These are phyloP conservation scores for Phytophthora kernoviae DNA, from an alignment of 352 stramenopile species.

Conservation along the genomic window DNA sequence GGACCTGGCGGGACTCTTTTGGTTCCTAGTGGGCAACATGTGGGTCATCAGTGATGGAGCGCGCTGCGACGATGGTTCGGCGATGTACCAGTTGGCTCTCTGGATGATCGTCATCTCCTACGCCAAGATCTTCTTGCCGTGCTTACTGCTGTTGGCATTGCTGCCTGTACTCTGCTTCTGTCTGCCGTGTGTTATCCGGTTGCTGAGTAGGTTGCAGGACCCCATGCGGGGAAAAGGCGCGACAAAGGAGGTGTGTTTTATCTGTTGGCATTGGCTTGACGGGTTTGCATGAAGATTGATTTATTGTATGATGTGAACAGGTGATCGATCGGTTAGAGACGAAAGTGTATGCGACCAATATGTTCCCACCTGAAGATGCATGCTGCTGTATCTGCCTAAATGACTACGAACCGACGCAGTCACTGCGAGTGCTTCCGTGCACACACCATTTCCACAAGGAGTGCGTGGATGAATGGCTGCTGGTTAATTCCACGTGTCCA, in stretches of 20 bases:
- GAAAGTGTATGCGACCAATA: conserved; percentile 58
- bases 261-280: not conserved
- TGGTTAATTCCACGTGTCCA: conserved; percentile 88
- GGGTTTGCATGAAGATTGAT: conserved; percentile 8
- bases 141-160: conserved; percentile 87
- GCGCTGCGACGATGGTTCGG: conserved; percentile 76
- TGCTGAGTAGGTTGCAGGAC: conserved; percentile 91
- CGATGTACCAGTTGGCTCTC: conserved; percentile 84
- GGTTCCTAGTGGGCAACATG: conserved; percentile 90
- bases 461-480: conserved; percentile 90
- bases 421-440: conserved; percentile 94
- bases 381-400: conserved; percentile 93
- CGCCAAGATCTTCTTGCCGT: conserved; percentile 93
- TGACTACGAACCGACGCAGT: conserved; percentile 88
- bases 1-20: conserved; percentile 80
- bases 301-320: conserved; percentile 29
- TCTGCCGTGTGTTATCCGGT: conserved; percentile 91
- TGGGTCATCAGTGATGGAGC: conserved; percentile 88
- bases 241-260: conserved; percentile 58
- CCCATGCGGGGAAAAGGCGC: conserved; percentile 88
- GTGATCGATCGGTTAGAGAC: conserved; percentile 70
- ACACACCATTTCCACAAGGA: conserved; percentile 95
- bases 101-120: conserved; percentile 94
- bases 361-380: conserved; percentile 81
- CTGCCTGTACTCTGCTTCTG: conserved; percentile 94